Evolutionary conservation across 2,329 filamentous ascomycete genomes (phyloP).

Genomic region (Blastomyces parvus): DNA sequence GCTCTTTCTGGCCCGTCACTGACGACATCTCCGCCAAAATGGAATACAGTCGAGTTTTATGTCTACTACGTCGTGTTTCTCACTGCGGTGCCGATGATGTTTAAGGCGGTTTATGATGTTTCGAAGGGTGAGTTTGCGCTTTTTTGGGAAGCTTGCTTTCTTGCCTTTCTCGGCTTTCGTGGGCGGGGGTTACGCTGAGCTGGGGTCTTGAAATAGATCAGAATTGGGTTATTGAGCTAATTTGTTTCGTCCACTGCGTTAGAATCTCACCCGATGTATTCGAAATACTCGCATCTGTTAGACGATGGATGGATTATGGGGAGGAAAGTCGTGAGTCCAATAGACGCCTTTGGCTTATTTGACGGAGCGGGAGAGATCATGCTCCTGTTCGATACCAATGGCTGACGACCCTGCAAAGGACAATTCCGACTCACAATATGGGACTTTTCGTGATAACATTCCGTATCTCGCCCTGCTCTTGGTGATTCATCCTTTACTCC

Average conservation of each 20-base stretch:
- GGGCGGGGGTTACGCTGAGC: neutral
- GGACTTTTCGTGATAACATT: constrained; percentile 73
- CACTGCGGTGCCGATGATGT: constrained; percentile 69
- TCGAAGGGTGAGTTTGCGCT: constrained; percentile 56
- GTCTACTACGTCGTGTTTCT: constrained; percentile 65
- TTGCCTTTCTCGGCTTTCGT: neutral
- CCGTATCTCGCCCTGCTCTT: constrained; percentile 69
- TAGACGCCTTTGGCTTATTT: neutral
- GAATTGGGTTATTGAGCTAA: neutral
- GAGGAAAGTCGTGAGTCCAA: constrained; percentile 63
- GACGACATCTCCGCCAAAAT: constrained; percentile 54
- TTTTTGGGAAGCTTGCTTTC: neutral
- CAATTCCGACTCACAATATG: constrained; percentile 81
- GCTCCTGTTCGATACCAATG: neutral
- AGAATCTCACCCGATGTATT: constrained; percentile 76
- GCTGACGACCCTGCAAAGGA: constrained; percentile 47
- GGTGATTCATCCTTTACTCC: constrained; percentile 66
- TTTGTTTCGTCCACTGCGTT: constrained; percentile 13
- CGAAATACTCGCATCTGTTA: constrained; percentile 60
- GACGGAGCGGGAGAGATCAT: neutral
- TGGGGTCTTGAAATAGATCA: neutral
- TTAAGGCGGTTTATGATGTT: constrained; percentile 77
- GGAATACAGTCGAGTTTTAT: constrained; percentile 78
- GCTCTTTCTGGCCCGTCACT: constrained; percentile 20
- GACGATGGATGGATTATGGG: constrained; percentile 84